These are phyloP conservation scores for Scortechinia acanthostroma DNA, from an alignment of 2,329 filamentous ascomycete genomes.

Conservation along the genomic window DNA sequence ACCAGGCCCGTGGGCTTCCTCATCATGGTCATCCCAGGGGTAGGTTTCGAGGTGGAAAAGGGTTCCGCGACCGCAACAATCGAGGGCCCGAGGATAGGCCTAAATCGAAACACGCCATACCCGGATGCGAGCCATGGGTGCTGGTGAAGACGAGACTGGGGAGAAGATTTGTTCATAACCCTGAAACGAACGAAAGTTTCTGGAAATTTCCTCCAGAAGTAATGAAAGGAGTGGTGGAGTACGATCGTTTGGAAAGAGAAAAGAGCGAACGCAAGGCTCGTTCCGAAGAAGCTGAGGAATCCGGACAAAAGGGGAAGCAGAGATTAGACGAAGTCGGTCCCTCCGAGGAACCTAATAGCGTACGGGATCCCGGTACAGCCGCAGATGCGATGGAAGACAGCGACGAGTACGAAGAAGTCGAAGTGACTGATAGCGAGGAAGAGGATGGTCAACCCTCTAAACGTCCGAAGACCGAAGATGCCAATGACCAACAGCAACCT, in stretches of 20 bases:
- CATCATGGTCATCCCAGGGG: constrained; percentile 14
- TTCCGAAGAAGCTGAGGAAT: constrained; percentile 9
- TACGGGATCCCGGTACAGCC: neutral
- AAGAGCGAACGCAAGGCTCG: constrained; percentile 34
- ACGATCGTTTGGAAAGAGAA: constrained; percentile 46
- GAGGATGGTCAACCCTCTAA: constrained; percentile 31
- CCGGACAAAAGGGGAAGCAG: constrained; percentile 3
- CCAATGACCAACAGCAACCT: constrained; percentile 22
- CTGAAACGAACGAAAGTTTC: constrained; percentile 52
- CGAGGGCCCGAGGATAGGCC: constrained; percentile 44
- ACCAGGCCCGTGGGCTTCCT: neutral
- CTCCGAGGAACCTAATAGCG: neutral
- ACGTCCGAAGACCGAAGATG: constrained; percentile 25
- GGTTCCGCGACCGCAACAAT: constrained; percentile 30
- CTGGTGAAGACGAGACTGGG: constrained; percentile 54
- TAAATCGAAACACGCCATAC: constrained; percentile 49
- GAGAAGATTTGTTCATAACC: constrained; percentile 56
- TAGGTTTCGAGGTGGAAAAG: constrained; percentile 21
- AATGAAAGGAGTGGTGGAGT: constrained; percentile 33
- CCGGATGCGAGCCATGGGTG: constrained; percentile 50
- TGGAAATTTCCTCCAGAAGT: constrained; percentile 57
- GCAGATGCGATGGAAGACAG: constrained; percentile 19
- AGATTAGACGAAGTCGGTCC: too few species aligned
- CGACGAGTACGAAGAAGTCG: constrained; percentile 59
- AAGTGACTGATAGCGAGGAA: constrained; percentile 50